Conservation (phyloP, 768 basidiomycete species). For the Boletellus sp. region DNA sequence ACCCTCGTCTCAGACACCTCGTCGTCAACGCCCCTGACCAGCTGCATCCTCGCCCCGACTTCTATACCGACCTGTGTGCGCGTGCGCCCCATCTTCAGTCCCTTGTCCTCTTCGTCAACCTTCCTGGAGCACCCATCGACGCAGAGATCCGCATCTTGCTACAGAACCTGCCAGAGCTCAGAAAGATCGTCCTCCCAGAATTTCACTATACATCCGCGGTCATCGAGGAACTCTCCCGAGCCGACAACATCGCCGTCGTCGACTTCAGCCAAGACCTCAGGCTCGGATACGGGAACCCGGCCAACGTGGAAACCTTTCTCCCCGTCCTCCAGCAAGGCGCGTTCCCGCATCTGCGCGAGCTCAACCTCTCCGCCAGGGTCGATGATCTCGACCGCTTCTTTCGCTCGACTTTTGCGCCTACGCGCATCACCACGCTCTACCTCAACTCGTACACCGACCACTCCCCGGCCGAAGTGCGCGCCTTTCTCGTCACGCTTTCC, state of each 20-base stretch:
- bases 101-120: constrained; percentile 44
- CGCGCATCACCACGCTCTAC: constrained; percentile 48
- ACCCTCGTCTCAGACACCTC: constrained; percentile 44
- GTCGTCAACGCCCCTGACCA: constrained; percentile 29
- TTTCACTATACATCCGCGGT: constrained; percentile 47
- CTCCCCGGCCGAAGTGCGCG: constrained; percentile 37
- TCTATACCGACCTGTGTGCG: constrained; percentile 39
- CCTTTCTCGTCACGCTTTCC: constrained; percentile 42
- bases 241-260: constrained; percentile 41
- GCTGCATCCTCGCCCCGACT: constrained; percentile 2
- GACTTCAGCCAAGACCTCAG: constrained; percentile 50
- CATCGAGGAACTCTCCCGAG: constrained; percentile 43
- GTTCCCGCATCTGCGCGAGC: constrained; percentile 52
- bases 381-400: constrained; percentile 46
- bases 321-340: constrained; percentile 46
- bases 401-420: constrained; percentile 41
- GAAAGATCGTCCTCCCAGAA: constrained; percentile 47
- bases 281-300: constrained; percentile 45
- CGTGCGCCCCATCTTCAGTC: constrained; percentile 50
- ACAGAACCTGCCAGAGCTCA: constrained; percentile 39
- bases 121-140: constrained; percentile 42
- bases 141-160: constrained; percentile 38
- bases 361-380: constrained; percentile 46
- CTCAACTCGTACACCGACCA: constrained; percentile 48
- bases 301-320: constrained; percentile 42